Evolutionary conservation across 2,329 filamentous ascomycete species (phyloP), one percentile per base, ranked within the genome.

Genomic region (Colletotrichum nymphaeae): DNA sequence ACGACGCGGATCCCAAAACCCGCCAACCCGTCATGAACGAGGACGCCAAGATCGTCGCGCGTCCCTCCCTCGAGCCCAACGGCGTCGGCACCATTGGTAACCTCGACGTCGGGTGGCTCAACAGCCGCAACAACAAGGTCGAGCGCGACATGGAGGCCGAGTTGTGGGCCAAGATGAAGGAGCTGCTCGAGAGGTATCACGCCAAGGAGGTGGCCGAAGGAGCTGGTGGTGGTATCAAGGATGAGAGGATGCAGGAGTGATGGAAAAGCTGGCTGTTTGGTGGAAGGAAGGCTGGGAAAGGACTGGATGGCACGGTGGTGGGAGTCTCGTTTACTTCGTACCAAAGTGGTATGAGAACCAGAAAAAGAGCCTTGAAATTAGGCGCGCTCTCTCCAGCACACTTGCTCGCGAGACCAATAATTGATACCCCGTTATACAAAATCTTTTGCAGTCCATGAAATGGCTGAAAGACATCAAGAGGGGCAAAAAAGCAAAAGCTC

Each of bases 71-170:
- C 76, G 84, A 90, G 80, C 86, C 91, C 52, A 84, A 90, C 57
- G 89, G 87, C 52, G 83, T 86, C 69, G 90, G 86, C 26, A 86
- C 86, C 77, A 88, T 91, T 42, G 89, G 89, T 11, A 85, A 84
- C 32, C 86, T 98, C 66, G 95, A 98, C 80, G 92, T 97, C 16
- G 95, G 95, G 37, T 96, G 94, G 90, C 83, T 98, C 78, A 98
- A 98, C 80, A 95, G 94, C 78, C 89, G 94, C 70, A 94, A 94
- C 74, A 93, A 94, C 75, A 93, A 93, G 75, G 93, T 97, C 26
- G 94, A 94, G 69, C 90, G 92, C 78, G 93, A 94, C 75, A 97
- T 96, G 88, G 95, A 97, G 79, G 90, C 90, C 2, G 94, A 98
- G 83, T 84, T 97, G 57, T 93, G 96, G 91, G 87, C 74, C 6